Conservation (phyloP, 2,329 filamentous ascomycete genomes). For the Nannizzia gypsea region DNA sequence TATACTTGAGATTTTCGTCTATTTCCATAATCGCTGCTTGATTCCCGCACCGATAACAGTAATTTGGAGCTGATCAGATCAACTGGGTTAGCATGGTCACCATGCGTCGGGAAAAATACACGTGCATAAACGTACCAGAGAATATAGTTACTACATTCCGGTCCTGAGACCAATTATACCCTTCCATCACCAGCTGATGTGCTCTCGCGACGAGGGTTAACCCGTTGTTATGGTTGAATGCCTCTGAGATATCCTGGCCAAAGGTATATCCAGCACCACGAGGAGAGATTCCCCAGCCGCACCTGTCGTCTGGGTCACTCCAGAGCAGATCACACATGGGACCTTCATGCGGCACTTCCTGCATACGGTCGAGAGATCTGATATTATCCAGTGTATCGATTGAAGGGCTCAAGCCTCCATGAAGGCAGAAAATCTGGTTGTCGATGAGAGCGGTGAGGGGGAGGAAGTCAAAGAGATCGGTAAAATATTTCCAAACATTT, state of each 20-base stretch:
- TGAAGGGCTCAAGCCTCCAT: slow-evolving; percentile 59
- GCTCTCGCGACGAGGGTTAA: slow-evolving; percentile 59
- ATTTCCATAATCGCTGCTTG: slow-evolving; percentile 99
- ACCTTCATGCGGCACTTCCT: slow-evolving; percentile 66
- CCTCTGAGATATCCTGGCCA: slow-evolving; percentile 59
- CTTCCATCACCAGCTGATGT: slow-evolving; percentile 65
- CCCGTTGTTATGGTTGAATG: slow-evolving; percentile 68
- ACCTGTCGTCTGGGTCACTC: slow-evolving; percentile 62
- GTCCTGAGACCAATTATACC: slow-evolving; percentile 83
- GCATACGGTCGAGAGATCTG: slow-evolving; percentile 58
- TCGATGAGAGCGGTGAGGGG: slow-evolving; percentile 63
- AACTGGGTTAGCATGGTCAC: background rate
- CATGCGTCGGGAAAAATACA: background rate
- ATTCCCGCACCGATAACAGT: slow-evolving; percentile 97
- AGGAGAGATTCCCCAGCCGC: slow-evolving; percentile 58
- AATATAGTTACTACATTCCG: slow-evolving; percentile 81
- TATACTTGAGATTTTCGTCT: slow-evolving; percentile 98
- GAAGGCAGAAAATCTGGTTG: slow-evolving; percentile 61
- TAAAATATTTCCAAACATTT: slow-evolving; percentile 68
- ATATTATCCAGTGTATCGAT: slow-evolving; percentile 66
- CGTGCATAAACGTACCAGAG: slow-evolving; percentile 8
- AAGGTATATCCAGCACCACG: slow-evolving; percentile 55
- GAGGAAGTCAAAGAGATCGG: slow-evolving; percentile 66
- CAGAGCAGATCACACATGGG: slow-evolving; percentile 67
- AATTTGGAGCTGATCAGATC: slow-evolving; percentile 56